These are phyloP conservation scores for Bimuria novae-zelandiae DNA, from an alignment of 2,329 filamentous ascomycete species.

Conservation along the genomic window DNA sequence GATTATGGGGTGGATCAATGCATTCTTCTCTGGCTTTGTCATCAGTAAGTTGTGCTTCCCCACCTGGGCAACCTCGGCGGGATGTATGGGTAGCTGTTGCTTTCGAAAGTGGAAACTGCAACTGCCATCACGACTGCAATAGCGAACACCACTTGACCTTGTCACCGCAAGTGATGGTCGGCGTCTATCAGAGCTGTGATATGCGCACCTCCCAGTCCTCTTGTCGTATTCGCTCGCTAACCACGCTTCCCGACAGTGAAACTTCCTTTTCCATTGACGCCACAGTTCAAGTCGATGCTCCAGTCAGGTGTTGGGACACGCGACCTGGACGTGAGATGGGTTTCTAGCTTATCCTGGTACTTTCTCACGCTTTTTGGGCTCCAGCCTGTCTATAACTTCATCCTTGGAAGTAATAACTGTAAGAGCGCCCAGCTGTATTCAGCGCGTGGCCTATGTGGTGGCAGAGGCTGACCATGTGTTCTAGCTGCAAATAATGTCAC, in stretches of 20 bases:
- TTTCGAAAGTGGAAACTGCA: too few relatives aligned
- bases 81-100: too few relatives aligned
- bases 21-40: constrained; percentile 97
- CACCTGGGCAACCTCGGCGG: too few relatives aligned
- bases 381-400: constrained; percentile 95
- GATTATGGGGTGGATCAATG: constrained; percentile 99
- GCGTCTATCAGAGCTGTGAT: neutral
- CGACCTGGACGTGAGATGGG: constrained; percentile 97
- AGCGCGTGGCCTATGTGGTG: constrained; percentile 1
- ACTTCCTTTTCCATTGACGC: constrained; percentile 93
- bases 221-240: constrained; percentile 18
- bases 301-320: constrained; percentile 95
- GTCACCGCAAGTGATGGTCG: neutral
- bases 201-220: constrained; percentile 1
- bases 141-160: neutral
- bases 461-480: constrained; percentile 33
- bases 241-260: constrained; percentile 66
- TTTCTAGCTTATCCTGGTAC: constrained; percentile 98
- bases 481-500: constrained; percentile 88
- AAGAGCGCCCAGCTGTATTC: constrained; percentile 43
- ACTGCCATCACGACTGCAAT: too few relatives aligned
- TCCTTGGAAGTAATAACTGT: constrained; percentile 96
- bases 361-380: constrained; percentile 96
- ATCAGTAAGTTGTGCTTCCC: constrained; percentile 68
- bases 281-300: constrained; percentile 99